phyloP scores from a whole-genome alignment of 164 flowering plant species.

The Tinospora cordifolia region DNA sequence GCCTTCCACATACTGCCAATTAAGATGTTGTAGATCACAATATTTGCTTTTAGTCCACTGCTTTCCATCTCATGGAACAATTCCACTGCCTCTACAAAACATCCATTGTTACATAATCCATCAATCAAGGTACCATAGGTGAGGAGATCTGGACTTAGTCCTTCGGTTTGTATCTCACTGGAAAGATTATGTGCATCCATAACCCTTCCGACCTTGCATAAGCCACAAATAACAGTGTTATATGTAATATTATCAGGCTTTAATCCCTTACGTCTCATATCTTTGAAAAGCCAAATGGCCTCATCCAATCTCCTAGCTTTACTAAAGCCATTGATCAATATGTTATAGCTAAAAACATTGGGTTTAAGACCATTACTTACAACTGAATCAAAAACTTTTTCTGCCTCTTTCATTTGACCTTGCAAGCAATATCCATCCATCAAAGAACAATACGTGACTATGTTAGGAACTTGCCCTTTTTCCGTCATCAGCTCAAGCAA shows the following conservation, averaged over 20 bases:
- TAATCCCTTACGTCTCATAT: conserved; percentile 8
- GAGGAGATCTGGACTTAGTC: background rate
- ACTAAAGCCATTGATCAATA: conserved; percentile 20
- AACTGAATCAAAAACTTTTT: background rate
- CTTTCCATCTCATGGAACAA: conserved; percentile 9
- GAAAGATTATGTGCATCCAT: background rate
- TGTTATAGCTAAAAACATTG: background rate
- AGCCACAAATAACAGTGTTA: conserved; percentile 3
- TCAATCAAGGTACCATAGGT: background rate
- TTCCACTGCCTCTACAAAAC: conserved; percentile 17
- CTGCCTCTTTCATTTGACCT: background rate
- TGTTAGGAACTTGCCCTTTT: background rate
- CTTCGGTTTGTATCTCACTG: background rate
- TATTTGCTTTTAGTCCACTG: background rate
- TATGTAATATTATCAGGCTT: background rate
- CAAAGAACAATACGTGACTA: background rate
- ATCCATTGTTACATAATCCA: conserved; percentile 5
- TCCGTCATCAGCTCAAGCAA: background rate
- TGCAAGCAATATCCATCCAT: conserved; percentile 4
- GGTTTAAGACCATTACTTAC: conserved; percentile 4
- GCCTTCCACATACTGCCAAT: conserved; percentile 17
- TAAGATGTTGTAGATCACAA: conserved; percentile 12
- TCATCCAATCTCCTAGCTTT: conserved; percentile 6
- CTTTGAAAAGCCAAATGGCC: conserved; percentile 5
- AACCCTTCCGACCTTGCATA: conserved; percentile 6